phyloP scores from a whole-genome alignment of 192 early-diverging fungal genomes.

The Mortierella antarctica region DNA sequence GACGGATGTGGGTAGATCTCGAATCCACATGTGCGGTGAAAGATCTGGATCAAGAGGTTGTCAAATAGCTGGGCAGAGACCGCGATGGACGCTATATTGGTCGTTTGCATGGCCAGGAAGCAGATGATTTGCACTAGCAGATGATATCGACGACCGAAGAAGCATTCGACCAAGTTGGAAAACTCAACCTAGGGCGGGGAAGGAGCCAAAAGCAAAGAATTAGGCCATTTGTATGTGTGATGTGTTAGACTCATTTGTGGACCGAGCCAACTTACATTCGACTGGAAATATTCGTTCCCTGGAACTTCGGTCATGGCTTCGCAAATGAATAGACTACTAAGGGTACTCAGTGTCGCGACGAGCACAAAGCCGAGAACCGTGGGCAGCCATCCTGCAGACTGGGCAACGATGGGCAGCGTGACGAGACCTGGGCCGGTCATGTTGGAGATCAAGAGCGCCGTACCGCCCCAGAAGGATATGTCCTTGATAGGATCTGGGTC shows the following conservation, averaged over 20 bases:
- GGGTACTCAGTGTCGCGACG: conserved; percentile 67
- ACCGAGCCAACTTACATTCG: conserved; percentile 55
- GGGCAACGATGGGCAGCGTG: conserved; percentile 41
- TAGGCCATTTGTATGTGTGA: conserved; percentile 41
- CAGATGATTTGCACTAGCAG: conserved; percentile 69
- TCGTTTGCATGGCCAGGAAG: conserved; percentile 75
- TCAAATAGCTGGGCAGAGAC: conserved; percentile 77
- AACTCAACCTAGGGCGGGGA: conserved; percentile 67
- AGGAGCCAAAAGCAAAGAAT: not conserved
- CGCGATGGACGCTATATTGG: conserved; percentile 80
- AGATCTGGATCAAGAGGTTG: conserved; percentile 66
- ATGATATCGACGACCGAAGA: conserved; percentile 72
- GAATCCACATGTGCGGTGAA: conserved; percentile 75
- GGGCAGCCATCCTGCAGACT: conserved; percentile 45
- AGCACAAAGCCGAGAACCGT: conserved; percentile 65
- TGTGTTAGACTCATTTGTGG: conserved; percentile 77
- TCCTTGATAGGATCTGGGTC: conserved; percentile 51
- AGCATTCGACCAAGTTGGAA: conserved; percentile 73
- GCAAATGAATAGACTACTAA: conserved; percentile 75
- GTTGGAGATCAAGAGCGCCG: conserved; percentile 54
- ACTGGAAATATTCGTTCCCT: conserved; percentile 78
- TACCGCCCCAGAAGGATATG: conserved; percentile 58
- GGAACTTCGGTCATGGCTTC: conserved; percentile 75
- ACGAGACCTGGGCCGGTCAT: conserved; percentile 58
- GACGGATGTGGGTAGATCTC: conserved; percentile 64